Evolutionary conservation across 1,139 yeast genomes (phyloP).

Genomic region (Zhuliangozyma blackwelliae): DNA sequence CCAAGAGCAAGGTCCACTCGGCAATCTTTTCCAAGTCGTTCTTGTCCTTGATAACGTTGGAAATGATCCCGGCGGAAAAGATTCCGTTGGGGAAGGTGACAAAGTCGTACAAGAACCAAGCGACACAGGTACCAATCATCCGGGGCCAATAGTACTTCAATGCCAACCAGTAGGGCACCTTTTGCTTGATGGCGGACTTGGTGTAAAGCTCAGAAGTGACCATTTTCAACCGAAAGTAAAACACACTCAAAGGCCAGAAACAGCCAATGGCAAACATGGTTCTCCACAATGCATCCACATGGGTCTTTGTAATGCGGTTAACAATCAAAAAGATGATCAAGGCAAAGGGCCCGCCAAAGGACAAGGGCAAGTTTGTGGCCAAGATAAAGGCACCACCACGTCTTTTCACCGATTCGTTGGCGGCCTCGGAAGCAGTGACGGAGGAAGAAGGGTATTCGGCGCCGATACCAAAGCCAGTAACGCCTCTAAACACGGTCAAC

Average conservation of each 20-base stretch:
- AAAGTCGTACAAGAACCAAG: conserved; percentile 52
- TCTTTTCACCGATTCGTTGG: conserved; percentile 55
- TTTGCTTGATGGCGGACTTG: conserved; percentile 40
- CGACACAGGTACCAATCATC: conserved; percentile 39
- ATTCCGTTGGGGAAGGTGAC: conserved; percentile 52
- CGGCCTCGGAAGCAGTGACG: conserved; percentile 68
- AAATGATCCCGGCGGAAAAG: conserved; percentile 44
- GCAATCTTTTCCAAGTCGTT: conserved; percentile 36
- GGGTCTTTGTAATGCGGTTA: conserved; percentile 48
- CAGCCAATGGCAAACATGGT: conserved; percentile 72
- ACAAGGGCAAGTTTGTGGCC: conserved; percentile 68
- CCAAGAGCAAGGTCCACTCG: conserved; percentile 47
- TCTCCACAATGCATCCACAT: conserved; percentile 63
- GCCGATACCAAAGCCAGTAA: conserved; percentile 72
- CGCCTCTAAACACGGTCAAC: conserved; percentile 63
- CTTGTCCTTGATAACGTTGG: conserved; percentile 28
- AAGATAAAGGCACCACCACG: conserved; percentile 63
- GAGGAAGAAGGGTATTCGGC: conserved; percentile 75
- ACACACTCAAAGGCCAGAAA: conserved; percentile 69
- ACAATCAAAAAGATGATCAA: conserved; percentile 63
- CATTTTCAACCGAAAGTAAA: conserved; percentile 68
- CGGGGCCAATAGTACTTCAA: conserved; percentile 45
- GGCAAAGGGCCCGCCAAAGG: conserved; percentile 80
- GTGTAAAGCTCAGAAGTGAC: conserved; percentile 55
- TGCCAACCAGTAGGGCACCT: conserved; percentile 45